phyloP scores from a whole-genome alignment of 257 asterid genomes.

The Penstemon barbatus region DNA sequence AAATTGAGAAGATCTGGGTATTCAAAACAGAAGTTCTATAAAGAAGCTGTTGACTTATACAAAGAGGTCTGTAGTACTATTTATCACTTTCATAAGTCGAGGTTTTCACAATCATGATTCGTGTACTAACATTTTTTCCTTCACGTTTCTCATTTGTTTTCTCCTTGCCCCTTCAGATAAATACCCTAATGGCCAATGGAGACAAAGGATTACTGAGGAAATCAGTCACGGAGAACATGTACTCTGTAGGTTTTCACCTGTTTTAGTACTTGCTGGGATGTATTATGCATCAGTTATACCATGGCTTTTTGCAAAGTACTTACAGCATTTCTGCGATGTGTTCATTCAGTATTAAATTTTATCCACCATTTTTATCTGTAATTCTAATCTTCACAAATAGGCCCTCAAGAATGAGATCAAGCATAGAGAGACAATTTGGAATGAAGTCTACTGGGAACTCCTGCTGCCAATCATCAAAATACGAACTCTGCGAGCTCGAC shows the following conservation, averaged over 20 bases:
- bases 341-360: conserved; percentile 20
- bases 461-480: conserved; percentile 70
- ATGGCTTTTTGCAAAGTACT: conserved; percentile 15
- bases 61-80: conserved; percentile 62
- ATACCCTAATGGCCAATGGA: conserved; percentile 76
- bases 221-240: conserved; percentile 82
- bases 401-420: conserved; percentile 93
- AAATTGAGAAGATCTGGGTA: conserved; percentile 80
- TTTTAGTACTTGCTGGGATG: conserved; percentile 19
- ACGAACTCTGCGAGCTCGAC: conserved; percentile 89
- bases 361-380: conserved; percentile 23
- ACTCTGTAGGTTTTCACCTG: conserved; percentile 66
- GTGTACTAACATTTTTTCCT: conserved; percentile 25
- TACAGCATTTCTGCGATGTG: conserved; percentile 3
- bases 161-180: conserved; percentile 57
- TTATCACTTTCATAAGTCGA: neutral
- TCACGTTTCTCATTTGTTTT: conserved; percentile 28
- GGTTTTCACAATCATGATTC: neutral
- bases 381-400: conserved; percentile 45
- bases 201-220: conserved; percentile 76
- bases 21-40: conserved; percentile 74
- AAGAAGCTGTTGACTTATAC: conserved; percentile 71
- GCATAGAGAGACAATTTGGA: conserved; percentile 80
- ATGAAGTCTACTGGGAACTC: conserved; percentile 77
- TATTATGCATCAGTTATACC: conserved; percentile 12